phyloP scores from a whole-genome alignment of 2,329 filamentous ascomycete genomes.

The Calonectria hongkongensis region DNA sequence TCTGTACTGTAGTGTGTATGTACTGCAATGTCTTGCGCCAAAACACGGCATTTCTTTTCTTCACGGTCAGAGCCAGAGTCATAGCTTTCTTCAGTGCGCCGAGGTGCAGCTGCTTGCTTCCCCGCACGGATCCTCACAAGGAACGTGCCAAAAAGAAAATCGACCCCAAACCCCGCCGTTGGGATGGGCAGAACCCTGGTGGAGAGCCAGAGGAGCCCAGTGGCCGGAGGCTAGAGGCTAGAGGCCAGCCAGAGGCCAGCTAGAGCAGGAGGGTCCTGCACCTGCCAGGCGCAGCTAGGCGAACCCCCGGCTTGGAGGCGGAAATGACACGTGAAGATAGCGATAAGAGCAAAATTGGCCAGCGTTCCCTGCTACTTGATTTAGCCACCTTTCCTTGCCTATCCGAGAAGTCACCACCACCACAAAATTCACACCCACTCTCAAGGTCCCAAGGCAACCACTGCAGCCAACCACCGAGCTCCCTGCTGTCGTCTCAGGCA shows the following conservation, averaged over 20 bases:
- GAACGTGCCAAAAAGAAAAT: conserved; percentile 31
- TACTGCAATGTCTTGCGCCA: not conserved
- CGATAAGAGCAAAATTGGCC: conserved; percentile 54
- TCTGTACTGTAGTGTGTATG: too few species aligned
- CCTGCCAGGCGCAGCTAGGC: conserved; percentile 22
- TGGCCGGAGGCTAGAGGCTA: not conserved
- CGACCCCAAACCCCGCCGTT: conserved; percentile 29
- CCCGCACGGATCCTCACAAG: conserved; percentile 31
- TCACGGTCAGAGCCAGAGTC: not conserved
- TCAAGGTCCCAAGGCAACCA: conserved; percentile 24
- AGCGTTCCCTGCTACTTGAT: conserved; percentile 45
- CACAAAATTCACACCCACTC: conserved; percentile 43
- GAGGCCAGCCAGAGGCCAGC: not conserved
- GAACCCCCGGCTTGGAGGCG: conserved; percentile 31
- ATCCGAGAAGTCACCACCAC: conserved; percentile 50
- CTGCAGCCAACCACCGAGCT: conserved; percentile 32
- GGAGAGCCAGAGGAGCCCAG: not conserved
- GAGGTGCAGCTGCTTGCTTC: not conserved
- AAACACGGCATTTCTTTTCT: not conserved
- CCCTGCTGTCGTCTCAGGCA: conserved; percentile 27
- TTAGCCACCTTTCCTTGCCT: conserved; percentile 55
- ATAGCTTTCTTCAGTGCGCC: conserved; percentile 15
- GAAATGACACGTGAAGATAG: conserved; percentile 55
- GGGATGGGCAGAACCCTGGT: conserved; percentile 14
- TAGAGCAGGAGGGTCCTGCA: conserved; percentile 21